phyloP scores from a whole-genome alignment of 495 filamentous ascomycete genomes.

The Neohortaea acidophila region DNA sequence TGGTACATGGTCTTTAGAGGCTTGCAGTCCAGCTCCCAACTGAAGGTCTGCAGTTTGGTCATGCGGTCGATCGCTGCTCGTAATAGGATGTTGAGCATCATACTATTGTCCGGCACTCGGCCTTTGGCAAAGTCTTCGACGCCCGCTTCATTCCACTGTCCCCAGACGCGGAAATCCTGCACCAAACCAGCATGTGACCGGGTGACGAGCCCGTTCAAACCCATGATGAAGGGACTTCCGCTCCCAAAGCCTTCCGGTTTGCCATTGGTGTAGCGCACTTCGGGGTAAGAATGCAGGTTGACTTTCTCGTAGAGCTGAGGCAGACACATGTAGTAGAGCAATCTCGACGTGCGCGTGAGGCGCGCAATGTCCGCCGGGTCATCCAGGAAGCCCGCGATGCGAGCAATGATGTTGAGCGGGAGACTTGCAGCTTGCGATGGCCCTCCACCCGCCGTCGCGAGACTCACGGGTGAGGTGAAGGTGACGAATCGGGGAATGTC shows the following conservation, averaged over 20 bases:
- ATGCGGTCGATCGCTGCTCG: slow-evolving; percentile 46
- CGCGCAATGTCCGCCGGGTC: slow-evolving; percentile 42
- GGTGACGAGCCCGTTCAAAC: slow-evolving; percentile 44
- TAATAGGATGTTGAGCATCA: slow-evolving; percentile 47
- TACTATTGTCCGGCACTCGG: slow-evolving; percentile 44
- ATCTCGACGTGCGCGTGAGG: slow-evolving; percentile 43
- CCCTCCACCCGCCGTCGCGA: neutral
- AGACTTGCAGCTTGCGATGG: slow-evolving; percentile 18
- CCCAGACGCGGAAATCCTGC: slow-evolving; percentile 37
- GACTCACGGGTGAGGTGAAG: slow-evolving; percentile 13
- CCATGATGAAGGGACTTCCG: slow-evolving; percentile 48
- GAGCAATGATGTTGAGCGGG: slow-evolving; percentile 43
- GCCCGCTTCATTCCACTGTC: slow-evolving; percentile 43
- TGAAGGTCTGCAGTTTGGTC: slow-evolving; percentile 39
- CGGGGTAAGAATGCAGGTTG: slow-evolving; percentile 42
- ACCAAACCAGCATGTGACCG: slow-evolving; percentile 38
- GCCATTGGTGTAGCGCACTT: slow-evolving; percentile 44
- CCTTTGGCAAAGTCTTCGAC: slow-evolving; percentile 43
- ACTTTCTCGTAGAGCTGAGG: slow-evolving; percentile 45
- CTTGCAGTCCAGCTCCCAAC: slow-evolving; percentile 50
- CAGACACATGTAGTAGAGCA: slow-evolving; percentile 50
- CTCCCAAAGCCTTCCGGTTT: slow-evolving; percentile 45
- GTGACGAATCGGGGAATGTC: slow-evolving; percentile 11
- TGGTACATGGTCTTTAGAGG: slow-evolving; percentile 45
- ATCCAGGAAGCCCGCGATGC: slow-evolving; percentile 41